These are phyloP conservation scores for Pythium aquatile DNA, from an alignment of 352 stramenopile genomes.

Conservation along the genomic window DNA sequence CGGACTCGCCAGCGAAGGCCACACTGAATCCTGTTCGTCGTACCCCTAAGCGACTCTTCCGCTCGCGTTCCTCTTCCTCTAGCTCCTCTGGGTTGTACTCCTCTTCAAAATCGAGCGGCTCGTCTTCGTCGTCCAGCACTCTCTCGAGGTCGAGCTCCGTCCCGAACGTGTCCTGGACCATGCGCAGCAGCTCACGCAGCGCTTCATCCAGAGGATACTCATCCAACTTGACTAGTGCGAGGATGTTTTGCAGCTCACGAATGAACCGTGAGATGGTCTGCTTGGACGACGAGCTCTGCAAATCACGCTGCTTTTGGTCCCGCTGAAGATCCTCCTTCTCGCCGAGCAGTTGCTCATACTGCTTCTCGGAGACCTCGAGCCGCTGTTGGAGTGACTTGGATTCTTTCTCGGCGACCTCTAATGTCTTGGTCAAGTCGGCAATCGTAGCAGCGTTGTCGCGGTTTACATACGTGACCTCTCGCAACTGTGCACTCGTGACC, in stretches of 20 bases:
- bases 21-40: slow-evolving; percentile 23
- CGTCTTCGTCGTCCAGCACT: slow-evolving; percentile 63
- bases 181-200: slow-evolving; percentile 60
- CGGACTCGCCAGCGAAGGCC: slow-evolving; percentile 6
- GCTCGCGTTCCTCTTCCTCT: slow-evolving; percentile 31
- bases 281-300: slow-evolving; percentile 55
- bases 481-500: slow-evolving; percentile 61
- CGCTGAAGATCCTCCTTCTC: slow-evolving; percentile 66
- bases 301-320: slow-evolving; percentile 51
- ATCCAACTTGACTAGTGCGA: slow-evolving; percentile 70
- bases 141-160: slow-evolving; percentile 43
- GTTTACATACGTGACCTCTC: slow-evolving; percentile 74
- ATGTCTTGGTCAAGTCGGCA: slow-evolving; percentile 52
- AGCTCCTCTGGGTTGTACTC: slow-evolving; percentile 58
- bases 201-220: slow-evolving; percentile 80
- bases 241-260: slow-evolving; percentile 59
- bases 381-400: slow-evolving; percentile 34
- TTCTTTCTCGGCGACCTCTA: slow-evolving; percentile 54
- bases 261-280: slow-evolving; percentile 53
- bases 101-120: slow-evolving; percentile 56
- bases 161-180: slow-evolving; percentile 62
- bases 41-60: slow-evolving; percentile 16
- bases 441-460: slow-evolving; percentile 68
- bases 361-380: slow-evolving; percentile 41
- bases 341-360: slow-evolving; percentile 38